These are phyloP conservation scores for Calonectria multiphialidica DNA, from an alignment of 2,329 filamentous ascomycete species.

Conservation along the genomic window DNA sequence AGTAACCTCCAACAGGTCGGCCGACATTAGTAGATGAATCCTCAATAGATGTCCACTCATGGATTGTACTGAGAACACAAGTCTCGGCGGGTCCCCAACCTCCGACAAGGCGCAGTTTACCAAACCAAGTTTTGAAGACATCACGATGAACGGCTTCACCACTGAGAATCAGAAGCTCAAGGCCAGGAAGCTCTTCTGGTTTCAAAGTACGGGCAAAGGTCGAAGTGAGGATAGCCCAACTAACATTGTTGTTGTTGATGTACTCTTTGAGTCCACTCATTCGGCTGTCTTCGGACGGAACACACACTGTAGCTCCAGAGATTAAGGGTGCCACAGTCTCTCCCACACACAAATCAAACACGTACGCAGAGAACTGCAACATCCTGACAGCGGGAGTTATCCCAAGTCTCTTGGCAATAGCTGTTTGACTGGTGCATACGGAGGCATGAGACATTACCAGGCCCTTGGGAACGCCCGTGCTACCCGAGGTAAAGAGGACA, in stretches of 20 bases:
- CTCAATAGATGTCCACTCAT: not conserved
- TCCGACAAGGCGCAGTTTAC: not conserved
- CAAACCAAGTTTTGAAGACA: not conserved
- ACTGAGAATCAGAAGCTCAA: not conserved
- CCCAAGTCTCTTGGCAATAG: not conserved
- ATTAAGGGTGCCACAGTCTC: not conserved
- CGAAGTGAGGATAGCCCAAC: not conserved
- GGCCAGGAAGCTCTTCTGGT: not conserved
- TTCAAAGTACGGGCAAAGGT: not conserved
- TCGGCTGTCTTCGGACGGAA: not conserved
- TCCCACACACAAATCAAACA: not conserved
- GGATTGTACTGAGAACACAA: not conserved
- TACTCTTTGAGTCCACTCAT: not conserved
- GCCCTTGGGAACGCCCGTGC: not conserved
- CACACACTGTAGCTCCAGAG: not conserved
- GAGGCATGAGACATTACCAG: constrained; percentile 24
- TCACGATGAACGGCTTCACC: not conserved
- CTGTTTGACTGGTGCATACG: constrained; percentile 5
- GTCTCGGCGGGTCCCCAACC: constrained; percentile 2
- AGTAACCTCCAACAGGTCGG: not conserved
- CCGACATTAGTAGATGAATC: not conserved
- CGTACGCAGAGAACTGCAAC: not conserved
- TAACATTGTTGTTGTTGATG: not conserved
- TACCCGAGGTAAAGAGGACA: constrained; percentile 15
- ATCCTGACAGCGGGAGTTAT: not conserved